Base-by-base conservation (phyloP, 176 grass and related monocot species). In the Stipa capillata region DNA sequence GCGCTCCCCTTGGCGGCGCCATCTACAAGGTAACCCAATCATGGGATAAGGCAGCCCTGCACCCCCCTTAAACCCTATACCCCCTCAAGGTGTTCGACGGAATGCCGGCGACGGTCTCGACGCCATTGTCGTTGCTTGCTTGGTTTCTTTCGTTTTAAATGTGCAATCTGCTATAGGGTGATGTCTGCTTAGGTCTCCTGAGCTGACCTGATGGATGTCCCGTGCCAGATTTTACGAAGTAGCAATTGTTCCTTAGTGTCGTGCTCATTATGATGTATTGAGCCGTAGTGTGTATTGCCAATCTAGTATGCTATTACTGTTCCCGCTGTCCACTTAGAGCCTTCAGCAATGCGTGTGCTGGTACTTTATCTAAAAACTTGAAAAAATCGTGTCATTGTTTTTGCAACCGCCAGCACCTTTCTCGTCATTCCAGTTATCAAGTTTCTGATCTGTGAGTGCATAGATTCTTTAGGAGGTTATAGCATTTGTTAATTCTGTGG, bases 11-110 rank as follows among this genome's bases (percentile, higher is more conserved):
- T 8, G 33, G 56, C 10, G 68, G 55, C 24, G 65, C 66, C 66
- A 6, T 79, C 43, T 16, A 76, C 25, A 85, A 85, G 83, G 83
- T 54, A 54, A 54, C n/a, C 51, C 51, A 54, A n/a, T 23, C 8
- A 54, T n/a, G 51, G 51, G 51, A 54, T 18, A 10, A 54, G n/a
- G 23, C 11, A 54, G 51, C 51, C 42, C 63, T 50, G 51, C 53
- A 43, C 71, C 79, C 63, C 18, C n/a, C n/a, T n/a, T n/a, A n/a
- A n/a, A n/a, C n/a, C n/a, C n/a, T n/a, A n/a, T n/a, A n/a, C n/a
- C n/a, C n/a, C n/a, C 79, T 31, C 11, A n/a, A 77, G 72, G 54
- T 82, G 85, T 87, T 87, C 35, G 79, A 76, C 44, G 45, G 53
- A 82, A 82, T 82, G 73, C 65, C 62, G 20, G 42, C 13, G 2